Conservation (phyloP, 2,329 filamentous ascomycete genomes). For the Hymenotorrendiella dingleyae region DNA sequence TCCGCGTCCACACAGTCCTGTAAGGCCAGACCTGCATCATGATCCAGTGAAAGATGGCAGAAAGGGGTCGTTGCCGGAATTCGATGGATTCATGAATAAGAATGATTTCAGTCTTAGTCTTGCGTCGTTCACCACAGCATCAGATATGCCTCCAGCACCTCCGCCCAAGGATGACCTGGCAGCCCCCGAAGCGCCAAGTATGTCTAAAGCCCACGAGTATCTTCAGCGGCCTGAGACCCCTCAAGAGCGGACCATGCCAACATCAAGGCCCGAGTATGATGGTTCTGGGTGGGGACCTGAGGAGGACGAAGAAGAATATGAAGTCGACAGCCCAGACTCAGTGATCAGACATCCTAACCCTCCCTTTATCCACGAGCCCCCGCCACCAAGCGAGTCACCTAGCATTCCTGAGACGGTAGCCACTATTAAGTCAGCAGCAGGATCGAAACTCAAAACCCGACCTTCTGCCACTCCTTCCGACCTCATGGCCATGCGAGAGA, state of each 20-base stretch:
- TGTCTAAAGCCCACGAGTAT: slow-evolving; percentile 25
- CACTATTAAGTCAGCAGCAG: slow-evolving; percentile 75
- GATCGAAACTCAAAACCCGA: slow-evolving; percentile 81
- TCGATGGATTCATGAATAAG: slow-evolving; percentile 41
- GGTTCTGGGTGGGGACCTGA: slow-evolving; percentile 55
- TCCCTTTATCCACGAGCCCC: slow-evolving; percentile 19
- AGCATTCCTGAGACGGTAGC: slow-evolving; percentile 75
- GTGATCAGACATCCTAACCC: slow-evolving; percentile 77
- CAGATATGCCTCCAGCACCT: slow-evolving; percentile 46
- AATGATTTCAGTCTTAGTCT: slow-evolving; percentile 50
- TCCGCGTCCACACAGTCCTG: slow-evolving; percentile 42
- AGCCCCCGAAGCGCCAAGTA: slow-evolving; percentile 14
- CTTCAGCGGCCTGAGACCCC: slow-evolving; percentile 22
- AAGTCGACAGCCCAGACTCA: slow-evolving; percentile 75
- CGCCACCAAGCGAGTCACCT: slow-evolving; percentile 40
- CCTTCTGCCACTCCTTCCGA: slow-evolving; percentile 85
- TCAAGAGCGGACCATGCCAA: slow-evolving; percentile 25
- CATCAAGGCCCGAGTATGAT: slow-evolving; percentile 58
- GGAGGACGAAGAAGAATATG: slow-evolving; percentile 45
- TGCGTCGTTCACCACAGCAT: slow-evolving; percentile 49
- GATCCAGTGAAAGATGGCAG: slow-evolving; percentile 19
- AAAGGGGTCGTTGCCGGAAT: slow-evolving; percentile 38
- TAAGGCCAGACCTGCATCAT: slow-evolving; percentile 12
- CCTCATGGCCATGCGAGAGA: slow-evolving; percentile 75
- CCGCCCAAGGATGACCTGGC: slow-evolving; percentile 15